These are phyloP conservation scores for Lichtheimia ramosa DNA, from an alignment of 371 early-diverging fungal genomes.

Conservation along the genomic window DNA sequence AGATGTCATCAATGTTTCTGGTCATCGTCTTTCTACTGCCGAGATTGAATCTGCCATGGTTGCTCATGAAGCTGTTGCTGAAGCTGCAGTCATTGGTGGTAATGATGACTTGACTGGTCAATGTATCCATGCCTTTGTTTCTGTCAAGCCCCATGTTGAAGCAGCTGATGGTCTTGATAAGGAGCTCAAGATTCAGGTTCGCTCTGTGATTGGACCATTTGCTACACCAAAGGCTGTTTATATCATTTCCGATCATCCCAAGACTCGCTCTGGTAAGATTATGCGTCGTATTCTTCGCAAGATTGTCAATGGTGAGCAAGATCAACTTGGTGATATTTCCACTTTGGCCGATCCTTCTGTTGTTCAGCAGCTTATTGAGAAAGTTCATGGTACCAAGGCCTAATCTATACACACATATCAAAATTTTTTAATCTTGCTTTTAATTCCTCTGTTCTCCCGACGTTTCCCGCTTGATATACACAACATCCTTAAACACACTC, in stretches of 20 bases:
- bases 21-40: conserved; percentile 95
- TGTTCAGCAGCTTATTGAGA: conserved; percentile 9
- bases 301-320: conserved; percentile 84
- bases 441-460: background rate
- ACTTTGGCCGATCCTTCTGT: conserved; percentile 82
- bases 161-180: conserved; percentile 49
- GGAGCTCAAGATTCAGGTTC: conserved; percentile 77
- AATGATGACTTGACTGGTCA: conserved; percentile 94
- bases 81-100: conserved; percentile 94
- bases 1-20: conserved; percentile 96
- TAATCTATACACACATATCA: conserved; percentile 1
- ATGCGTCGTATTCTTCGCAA: conserved; percentile 94
- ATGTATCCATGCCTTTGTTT: conserved; percentile 74
- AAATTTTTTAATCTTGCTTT: background rate
- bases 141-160: conserved; percentile 56
- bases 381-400: conserved; percentile 12
- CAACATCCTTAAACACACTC: background rate
- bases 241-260: conserved; percentile 89
- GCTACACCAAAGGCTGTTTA: conserved; percentile 89
- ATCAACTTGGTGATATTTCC: conserved; percentile 85
- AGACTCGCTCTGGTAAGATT: conserved; percentile 98
- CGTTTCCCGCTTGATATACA: too few relatives aligned
- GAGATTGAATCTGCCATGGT: conserved; percentile 94
- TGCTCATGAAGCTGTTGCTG: conserved; percentile 77
- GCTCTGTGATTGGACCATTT: conserved; percentile 92